A percentile compares a stretch with the other conserved stretches of the same genome.
Conservation (phyloP, 495 filamentous ascomycete genomes). For the Xylaria curta region DNA sequence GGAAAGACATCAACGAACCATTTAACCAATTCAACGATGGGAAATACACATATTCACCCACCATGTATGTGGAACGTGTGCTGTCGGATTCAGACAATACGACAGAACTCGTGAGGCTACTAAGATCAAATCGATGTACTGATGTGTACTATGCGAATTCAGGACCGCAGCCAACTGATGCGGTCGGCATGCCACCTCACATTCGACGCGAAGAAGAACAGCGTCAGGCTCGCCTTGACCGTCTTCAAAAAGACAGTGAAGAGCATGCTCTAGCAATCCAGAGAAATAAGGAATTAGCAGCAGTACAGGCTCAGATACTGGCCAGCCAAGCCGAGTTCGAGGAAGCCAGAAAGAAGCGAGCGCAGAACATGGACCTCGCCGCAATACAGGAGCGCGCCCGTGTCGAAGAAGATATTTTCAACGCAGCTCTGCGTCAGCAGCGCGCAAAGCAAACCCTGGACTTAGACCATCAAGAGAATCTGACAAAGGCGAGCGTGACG, state of each 20-base stretch:
- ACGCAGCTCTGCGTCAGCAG: conserved; percentile 40
- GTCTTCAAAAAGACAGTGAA: conserved; percentile 44
- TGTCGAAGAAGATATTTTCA: conserved; percentile 46
- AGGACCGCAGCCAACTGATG: conserved; percentile 52
- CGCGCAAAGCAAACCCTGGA: conserved; percentile 39
- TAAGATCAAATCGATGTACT: conserved; percentile 49
- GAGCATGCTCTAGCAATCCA: conserved; percentile 47
- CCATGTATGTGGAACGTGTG: conserved; percentile 50
- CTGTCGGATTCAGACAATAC: conserved; percentile 41
- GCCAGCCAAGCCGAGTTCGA: conserved; percentile 52
- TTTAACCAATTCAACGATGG: conserved; percentile 53
- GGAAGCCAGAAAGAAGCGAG: conserved; percentile 44
- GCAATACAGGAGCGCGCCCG: conserved; percentile 41
- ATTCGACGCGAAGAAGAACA: conserved; percentile 53
- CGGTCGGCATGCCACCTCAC: conserved; percentile 50
- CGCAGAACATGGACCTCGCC: conserved; percentile 35
- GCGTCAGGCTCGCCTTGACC: conserved; percentile 46
- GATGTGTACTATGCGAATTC: conserved; percentile 57
- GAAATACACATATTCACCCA: conserved; percentile 51
- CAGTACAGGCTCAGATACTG: conserved; percentile 52
- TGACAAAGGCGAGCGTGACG: conserved; percentile 48
- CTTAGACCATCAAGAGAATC: conserved; percentile 45
- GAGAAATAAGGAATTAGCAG: conserved; percentile 50
- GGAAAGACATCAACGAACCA: conserved; percentile 53
- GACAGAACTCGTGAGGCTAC: conserved; percentile 46